A percentile compares a stretch with the other conserved stretches of the same genome.
phyloP scores from a whole-genome alignment of 2,329 filamentous ascomycete species.

The Fusarium phyllophilum region DNA sequence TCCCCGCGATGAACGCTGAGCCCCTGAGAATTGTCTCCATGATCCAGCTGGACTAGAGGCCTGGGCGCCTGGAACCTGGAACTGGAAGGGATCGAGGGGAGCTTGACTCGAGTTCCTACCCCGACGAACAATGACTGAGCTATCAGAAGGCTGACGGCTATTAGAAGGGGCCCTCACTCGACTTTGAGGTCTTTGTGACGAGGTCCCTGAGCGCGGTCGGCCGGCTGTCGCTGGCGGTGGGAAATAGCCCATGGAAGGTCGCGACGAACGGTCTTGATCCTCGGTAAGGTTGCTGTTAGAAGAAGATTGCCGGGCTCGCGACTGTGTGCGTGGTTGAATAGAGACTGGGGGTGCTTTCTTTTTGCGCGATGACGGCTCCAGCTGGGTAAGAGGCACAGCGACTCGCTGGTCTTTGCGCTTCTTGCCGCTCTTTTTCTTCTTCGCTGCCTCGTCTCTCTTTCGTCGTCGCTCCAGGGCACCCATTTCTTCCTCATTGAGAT shows the following conservation, averaged over 20 bases:
- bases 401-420: slow-evolving; percentile 59
- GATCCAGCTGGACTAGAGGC: slow-evolving; percentile 48
- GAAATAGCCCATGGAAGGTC: slow-evolving; percentile 64
- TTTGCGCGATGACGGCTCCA: slow-evolving; percentile 57
- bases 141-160: slow-evolving; percentile 59
- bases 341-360: slow-evolving; percentile 43
- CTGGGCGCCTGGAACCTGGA: slow-evolving; percentile 59
- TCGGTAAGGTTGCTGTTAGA: slow-evolving; percentile 50
- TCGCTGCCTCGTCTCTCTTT: slow-evolving; percentile 62
- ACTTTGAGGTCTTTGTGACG: slow-evolving; percentile 52
- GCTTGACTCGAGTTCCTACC: slow-evolving; percentile 45
- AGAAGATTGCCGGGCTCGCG: slow-evolving; percentile 52
- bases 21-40: slow-evolving; percentile 52
- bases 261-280: slow-evolving; percentile 49
- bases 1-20: slow-evolving; percentile 43
- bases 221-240: slow-evolving; percentile 56
- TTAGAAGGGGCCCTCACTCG: slow-evolving; percentile 47
- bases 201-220: slow-evolving; percentile 55
- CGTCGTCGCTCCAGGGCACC: slow-evolving; percentile 78
- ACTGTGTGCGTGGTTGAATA: slow-evolving; percentile 46
- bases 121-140: slow-evolving; percentile 48
- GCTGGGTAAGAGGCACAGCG: slow-evolving; percentile 63
- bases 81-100: slow-evolving; percentile 61
- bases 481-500: slow-evolving; percentile 81
- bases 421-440: slow-evolving; percentile 48